Percentiles rank a stretch among this genome's conserved stretches.
These are phyloP conservation scores for Sonneratia alba DNA, from an alignment of 345 rosid genomes.

Conservation along the genomic window DNA sequence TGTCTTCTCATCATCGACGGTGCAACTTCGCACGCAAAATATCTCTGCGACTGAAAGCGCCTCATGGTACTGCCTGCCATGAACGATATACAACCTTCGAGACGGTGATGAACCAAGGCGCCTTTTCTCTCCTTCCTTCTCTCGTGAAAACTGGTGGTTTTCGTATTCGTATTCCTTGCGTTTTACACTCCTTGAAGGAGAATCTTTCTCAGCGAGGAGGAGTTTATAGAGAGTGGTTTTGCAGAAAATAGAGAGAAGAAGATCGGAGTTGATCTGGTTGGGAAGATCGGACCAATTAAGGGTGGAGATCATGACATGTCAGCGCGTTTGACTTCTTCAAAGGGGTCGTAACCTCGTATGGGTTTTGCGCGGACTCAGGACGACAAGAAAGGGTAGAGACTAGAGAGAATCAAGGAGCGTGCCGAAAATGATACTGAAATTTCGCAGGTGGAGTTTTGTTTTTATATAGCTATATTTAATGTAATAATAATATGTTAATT, in stretches of 20 bases:
- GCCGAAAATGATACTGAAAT: background rate
- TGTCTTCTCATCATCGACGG: constrained; percentile 4
- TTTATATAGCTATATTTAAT: too few relatives aligned
- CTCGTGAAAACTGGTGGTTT: background rate
- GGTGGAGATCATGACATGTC: background rate
- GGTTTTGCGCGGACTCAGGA: background rate
- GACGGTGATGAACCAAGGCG: background rate
- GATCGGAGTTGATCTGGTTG: background rate
- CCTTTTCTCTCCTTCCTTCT: background rate
- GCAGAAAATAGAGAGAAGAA: background rate
- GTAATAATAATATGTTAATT: too few relatives aligned
- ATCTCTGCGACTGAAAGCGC: background rate
- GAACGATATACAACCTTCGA: background rate
- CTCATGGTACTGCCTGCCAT: background rate
- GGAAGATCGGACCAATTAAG: background rate
- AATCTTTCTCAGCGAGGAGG: background rate
- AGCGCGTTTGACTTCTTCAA: background rate
- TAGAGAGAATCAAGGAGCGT: background rate
- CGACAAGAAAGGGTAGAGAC: background rate
- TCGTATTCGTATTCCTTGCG: background rate
- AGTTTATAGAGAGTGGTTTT: background rate
- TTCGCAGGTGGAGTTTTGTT: background rate
- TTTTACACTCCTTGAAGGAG: background rate
- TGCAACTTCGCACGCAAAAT: background rate
- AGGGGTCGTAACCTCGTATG: background rate